Evolutionary conservation across 352 stramenopile species (phyloP).

Genomic region (Phytophthora citricola): DNA sequence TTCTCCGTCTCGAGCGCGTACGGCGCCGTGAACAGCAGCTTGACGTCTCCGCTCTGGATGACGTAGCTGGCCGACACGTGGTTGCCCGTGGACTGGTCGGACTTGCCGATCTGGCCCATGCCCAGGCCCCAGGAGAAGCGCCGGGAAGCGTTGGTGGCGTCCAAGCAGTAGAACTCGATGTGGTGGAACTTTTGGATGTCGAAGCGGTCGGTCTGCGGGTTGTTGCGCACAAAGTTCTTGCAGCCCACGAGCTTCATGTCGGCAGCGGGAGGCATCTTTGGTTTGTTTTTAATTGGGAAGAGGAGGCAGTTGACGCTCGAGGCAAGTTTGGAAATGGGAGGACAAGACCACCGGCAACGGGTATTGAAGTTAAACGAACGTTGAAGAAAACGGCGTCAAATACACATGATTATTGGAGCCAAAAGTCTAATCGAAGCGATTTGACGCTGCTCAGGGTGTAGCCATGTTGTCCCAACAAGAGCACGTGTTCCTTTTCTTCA

Average conservation of each 20-base stretch:
- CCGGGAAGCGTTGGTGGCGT: slow-evolving; percentile 78
- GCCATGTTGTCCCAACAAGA: neutral
- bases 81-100: slow-evolving; percentile 90
- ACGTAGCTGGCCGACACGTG: slow-evolving; percentile 88
- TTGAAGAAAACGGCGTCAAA: slow-evolving; percentile 17
- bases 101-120: slow-evolving; percentile 84
- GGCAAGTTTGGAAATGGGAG: slow-evolving; percentile 21
- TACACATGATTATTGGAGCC: no score
- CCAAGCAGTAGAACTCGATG: slow-evolving; percentile 85
- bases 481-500: no score
- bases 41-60: slow-evolving; percentile 79
- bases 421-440: slow-evolving; percentile 4
- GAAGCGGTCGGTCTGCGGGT: slow-evolving; percentile 80
- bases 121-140: slow-evolving; percentile 89
- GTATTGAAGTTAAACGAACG: slow-evolving; percentile 10
- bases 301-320: neutral
- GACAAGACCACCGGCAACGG: slow-evolving; percentile 11
- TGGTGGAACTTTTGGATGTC: slow-evolving; percentile 85
- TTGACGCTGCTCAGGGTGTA: slow-evolving; percentile 4
- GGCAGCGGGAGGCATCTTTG: slow-evolving; percentile 23
- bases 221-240: slow-evolving; percentile 82
- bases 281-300: neutral
- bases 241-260: slow-evolving; percentile 70
- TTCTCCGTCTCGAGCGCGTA: slow-evolving; percentile 84
- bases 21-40: slow-evolving; percentile 90